These are phyloP conservation scores for Areca catechu DNA, from an alignment of 176 grass and related monocot genomes.

Conservation along the genomic window DNA sequence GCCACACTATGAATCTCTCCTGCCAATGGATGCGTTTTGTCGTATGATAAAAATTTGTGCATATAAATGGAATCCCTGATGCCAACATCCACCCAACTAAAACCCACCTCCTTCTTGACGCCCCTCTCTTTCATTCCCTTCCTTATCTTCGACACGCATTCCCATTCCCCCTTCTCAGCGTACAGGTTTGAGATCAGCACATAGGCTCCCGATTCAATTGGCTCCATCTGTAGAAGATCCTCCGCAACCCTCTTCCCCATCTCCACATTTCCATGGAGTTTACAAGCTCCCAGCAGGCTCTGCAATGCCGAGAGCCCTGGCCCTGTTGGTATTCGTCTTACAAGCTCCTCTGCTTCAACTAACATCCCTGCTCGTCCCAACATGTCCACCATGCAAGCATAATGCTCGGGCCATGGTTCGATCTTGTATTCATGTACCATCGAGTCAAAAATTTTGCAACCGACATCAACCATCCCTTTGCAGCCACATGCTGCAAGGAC, in stretches of 20 bases:
- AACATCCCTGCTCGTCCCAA: conserved; percentile 57
- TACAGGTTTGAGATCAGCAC: conserved; percentile 83
- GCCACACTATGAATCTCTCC: conserved; percentile 59
- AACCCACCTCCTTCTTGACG: conserved; percentile 70
- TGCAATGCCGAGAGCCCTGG: conserved; percentile 63
- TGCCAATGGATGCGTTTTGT: conserved; percentile 41
- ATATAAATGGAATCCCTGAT: conserved; percentile 19
- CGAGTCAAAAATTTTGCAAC: conserved; percentile 43
- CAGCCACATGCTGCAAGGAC: conserved; percentile 65
- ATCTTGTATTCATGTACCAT: conserved; percentile 32
- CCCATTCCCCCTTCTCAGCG: conserved; percentile 64
- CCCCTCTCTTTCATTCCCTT: conserved; percentile 58
- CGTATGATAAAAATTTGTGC: conserved; percentile 73
- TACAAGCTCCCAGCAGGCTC: conserved; percentile 67
- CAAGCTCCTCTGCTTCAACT: conserved; percentile 57
- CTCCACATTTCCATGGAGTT: conserved; percentile 47
- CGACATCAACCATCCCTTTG: conserved; percentile 43
- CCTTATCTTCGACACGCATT: conserved; percentile 47
- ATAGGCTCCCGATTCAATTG: conserved; percentile 51
- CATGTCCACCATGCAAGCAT: conserved; percentile 75
- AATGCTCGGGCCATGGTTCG: conserved; percentile 75
- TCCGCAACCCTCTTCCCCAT: conserved; percentile 44
- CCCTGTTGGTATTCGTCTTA: conserved; percentile 27
- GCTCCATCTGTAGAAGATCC: conserved; percentile 33
- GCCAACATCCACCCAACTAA: conserved; percentile 80